Evolutionary conservation across 1,284 basidiomycete genomes (phyloP), one percentile per base, ranked within the genome.

Genomic region (Bondarzewia mesenterica): DNA sequence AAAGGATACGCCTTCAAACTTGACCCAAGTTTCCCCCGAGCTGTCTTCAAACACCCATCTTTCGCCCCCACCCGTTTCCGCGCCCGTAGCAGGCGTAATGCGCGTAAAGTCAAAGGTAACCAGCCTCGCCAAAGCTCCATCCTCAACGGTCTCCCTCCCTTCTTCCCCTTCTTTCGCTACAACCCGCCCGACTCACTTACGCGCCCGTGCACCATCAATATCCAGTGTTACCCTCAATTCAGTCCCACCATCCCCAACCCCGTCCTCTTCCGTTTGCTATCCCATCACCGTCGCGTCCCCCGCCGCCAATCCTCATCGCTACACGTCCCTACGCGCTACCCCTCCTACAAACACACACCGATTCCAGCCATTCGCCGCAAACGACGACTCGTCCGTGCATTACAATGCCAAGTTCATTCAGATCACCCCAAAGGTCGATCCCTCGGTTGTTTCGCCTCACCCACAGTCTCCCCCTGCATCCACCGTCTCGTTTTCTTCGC

Each of bases 381-480:
- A 36, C 26, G 40, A 16, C n/a, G 26, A 35, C 36, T 25, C 38
- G 16, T 38, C 44, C 29, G 46, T 42, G 26, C 27, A 20, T 18
- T 46, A 43, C 44, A 48, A 35, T 20, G 44, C 37, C 8, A 16
- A 37, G 16, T 21, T n/a, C 7, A n/a, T 44, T 18, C 39, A 42
- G 27, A 36, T 49, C 16, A 35, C 44, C 0, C 21, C 47, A 18
- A 54, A 54, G 38, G 40, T 52, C 27, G 54, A 55, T 27, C 52
- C 54, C 12, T 50, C 50, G 8, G 58, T 36, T 63, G 66, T 52
- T 46, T 57, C 51, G 32, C 46, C 43, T 4, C 79, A 82, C 5
- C 74, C 80, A 1, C 72, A 79, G 52, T 88, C 85, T 1, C 85
- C 85, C 8, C 80, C 85, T 0, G 66, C 70, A 29, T 89, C 86